Evolutionary conservation across 164 flowering plant species (phyloP), one percentile per base, ranked within the genome.

Genomic region (Stephania cephalantha): DNA sequence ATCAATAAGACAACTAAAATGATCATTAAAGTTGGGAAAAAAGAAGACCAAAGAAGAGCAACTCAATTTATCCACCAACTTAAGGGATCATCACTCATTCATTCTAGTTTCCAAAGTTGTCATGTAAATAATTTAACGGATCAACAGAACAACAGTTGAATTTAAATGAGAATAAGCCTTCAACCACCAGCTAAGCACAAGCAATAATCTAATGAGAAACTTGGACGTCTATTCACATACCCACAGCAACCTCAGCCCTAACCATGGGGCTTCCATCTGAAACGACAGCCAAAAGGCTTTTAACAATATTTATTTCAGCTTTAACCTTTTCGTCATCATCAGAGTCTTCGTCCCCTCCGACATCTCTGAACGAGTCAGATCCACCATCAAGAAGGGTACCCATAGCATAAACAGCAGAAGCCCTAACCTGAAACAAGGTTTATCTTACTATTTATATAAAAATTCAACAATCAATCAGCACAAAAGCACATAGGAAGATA

Each of bases 231-330:
- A 77, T 71, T 70, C 68, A 81, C 97, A 78, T 87, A 93, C 99
- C 99, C 81, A 90, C 91, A 78, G 97, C 96, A 78, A 91, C 90
- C 86, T 95, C 98, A 17, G 93, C 91, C 81, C 99, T 87, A 71
- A 95, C 99, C 53, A 95, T 82, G 11, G 98, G 98, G 74, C 98
- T 93, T 81, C 99, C 99, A 86, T 95, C 99, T 53, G 96, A 86
- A 79, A 86, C 89, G 77, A 88, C 89, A 86, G 74, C 87, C 77
- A 92, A 79, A 74, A 95, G 87, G 83, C 87, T 89, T 80, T 82
- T 90, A 67, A 95, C 79, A 74, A 95, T 91, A 80, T 80, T 81
- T 76, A 82, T 79, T 79, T 93, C 98, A 79, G 89, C 88, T 82
- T 82, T 88, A 85, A 80, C 76, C 76, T 87, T 95, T 84, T 93